These are phyloP conservation scores for Cornus controversa DNA, from an alignment of 148 eudicot species.

Conservation along the genomic window DNA sequence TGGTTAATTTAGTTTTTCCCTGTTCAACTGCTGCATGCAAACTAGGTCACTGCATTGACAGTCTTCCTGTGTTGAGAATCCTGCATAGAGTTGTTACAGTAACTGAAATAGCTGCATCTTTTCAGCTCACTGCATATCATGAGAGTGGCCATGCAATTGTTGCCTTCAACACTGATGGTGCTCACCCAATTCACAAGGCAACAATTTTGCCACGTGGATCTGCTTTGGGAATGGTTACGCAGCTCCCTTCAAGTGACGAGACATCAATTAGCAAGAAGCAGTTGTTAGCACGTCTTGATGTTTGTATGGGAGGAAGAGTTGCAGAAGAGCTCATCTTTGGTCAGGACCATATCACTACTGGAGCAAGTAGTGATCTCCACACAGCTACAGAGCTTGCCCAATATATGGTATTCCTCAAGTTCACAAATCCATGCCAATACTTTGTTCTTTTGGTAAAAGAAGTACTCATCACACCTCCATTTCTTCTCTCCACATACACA, in stretches of 20 bases:
- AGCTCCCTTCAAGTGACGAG: constrained; percentile 90
- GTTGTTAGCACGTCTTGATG: constrained; percentile 95
- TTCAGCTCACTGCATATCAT: constrained; percentile 95
- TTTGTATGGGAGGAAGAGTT: constrained; percentile 98
- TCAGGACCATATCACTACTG: constrained; percentile 83
- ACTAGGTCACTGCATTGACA: neutral
- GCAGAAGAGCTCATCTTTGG: constrained; percentile 99
- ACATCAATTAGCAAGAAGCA: constrained; percentile 89
- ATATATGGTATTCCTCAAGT: constrained; percentile 63
- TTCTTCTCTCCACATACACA: neutral
- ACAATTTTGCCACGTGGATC: constrained; percentile 97
- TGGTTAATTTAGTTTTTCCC: neutral
- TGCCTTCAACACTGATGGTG: constrained; percentile 87
- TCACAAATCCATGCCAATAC: neutral
- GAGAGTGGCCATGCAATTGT: constrained; percentile 99
- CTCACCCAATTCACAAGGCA: constrained; percentile 97
- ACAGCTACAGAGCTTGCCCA: constrained; percentile 94
- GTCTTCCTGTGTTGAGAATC: neutral
- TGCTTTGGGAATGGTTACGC: constrained; percentile 97
- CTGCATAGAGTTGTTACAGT: neutral
- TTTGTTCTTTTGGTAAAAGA: no score
- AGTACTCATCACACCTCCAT: no score
- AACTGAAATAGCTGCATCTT: neutral
- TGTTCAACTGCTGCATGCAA: neutral
- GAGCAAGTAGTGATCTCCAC: constrained; percentile 90